Conservation (phyloP, 2,329 filamentous ascomycete species). For the Curvularia eragrostidis region DNA sequence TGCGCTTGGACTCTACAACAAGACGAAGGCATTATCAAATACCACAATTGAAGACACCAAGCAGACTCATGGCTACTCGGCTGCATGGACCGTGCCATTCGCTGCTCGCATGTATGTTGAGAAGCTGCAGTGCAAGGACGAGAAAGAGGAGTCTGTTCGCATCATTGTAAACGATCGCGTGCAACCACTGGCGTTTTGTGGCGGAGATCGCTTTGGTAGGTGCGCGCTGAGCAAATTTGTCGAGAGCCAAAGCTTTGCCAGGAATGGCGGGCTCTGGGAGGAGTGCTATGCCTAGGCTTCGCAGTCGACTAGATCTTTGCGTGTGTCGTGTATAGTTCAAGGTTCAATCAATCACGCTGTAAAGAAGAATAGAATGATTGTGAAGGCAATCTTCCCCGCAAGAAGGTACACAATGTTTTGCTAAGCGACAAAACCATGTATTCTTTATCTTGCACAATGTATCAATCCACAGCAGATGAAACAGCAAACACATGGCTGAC, state of each 20-base stretch:
- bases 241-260: constrained; percentile 75
- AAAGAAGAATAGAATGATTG: no score
- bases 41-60: constrained; percentile 57
- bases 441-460: neutral
- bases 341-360: neutral
- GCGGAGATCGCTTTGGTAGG: constrained; percentile 71
- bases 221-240: constrained; percentile 76
- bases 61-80: constrained; percentile 71
- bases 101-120: constrained; percentile 83
- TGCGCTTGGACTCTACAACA: constrained; percentile 79
- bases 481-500: constrained; percentile 1
- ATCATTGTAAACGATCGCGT: constrained; percentile 86
- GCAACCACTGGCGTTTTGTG: constrained; percentile 72
- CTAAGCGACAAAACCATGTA: neutral
- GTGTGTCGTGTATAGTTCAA: neutral
- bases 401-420: neutral
- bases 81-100: constrained; percentile 83
- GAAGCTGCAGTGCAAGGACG: constrained; percentile 73
- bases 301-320: neutral
- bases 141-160: constrained; percentile 74
- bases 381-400: no score
- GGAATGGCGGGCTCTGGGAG: constrained; percentile 74
- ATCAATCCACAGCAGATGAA: neutral
- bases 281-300: constrained; percentile 57
- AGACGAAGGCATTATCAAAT: constrained; percentile 58